Percentiles rank a stretch among this genome's conserved stretches.
These are phyloP conservation scores for Jimgerdemannia flammicorona DNA, from an alignment of 192 early-diverging fungal genomes.

Conservation along the genomic window DNA sequence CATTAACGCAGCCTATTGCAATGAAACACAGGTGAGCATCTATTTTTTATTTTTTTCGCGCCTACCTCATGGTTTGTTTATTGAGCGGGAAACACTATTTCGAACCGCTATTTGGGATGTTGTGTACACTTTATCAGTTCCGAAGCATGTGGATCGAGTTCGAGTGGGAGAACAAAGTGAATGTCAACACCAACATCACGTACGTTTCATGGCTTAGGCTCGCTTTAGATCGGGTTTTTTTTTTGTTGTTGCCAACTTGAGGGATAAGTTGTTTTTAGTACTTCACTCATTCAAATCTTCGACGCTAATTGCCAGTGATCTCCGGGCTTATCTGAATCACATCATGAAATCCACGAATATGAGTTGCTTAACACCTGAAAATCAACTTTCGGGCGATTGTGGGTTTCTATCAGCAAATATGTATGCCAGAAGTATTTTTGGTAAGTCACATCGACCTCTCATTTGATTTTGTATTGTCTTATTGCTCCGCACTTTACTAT, in stretches of 20 bases:
- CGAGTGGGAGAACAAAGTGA: constrained; percentile 99
- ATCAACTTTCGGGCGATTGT: constrained; percentile 90
- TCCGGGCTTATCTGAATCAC: constrained; percentile 85
- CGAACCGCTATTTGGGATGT: no score
- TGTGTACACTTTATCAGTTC: no score
- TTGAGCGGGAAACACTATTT: no score
- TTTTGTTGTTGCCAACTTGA: no score
- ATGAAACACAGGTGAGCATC: constrained; percentile 67
- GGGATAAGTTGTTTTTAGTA: no score
- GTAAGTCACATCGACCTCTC: constrained; percentile 22
- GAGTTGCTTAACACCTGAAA: constrained; percentile 95
- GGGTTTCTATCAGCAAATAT: constrained; percentile 97
- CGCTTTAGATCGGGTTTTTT: not conserved
- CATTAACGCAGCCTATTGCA: constrained; percentile 89
- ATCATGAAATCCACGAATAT: constrained; percentile 97
- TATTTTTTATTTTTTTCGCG: no score
- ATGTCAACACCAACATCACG: constrained; percentile 91
- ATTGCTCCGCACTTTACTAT: constrained; percentile 9
- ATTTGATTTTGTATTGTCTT: not conserved
- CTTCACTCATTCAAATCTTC: no score
- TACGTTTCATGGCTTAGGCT: constrained; percentile 26
- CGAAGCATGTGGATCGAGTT: constrained; percentile 99
- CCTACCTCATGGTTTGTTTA: no score
- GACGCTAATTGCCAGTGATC: constrained; percentile 49
- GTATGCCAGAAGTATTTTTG: constrained; percentile 95